phyloP scores from a whole-genome alignment of 805 yeast species.

The Candida boleticola region DNA sequence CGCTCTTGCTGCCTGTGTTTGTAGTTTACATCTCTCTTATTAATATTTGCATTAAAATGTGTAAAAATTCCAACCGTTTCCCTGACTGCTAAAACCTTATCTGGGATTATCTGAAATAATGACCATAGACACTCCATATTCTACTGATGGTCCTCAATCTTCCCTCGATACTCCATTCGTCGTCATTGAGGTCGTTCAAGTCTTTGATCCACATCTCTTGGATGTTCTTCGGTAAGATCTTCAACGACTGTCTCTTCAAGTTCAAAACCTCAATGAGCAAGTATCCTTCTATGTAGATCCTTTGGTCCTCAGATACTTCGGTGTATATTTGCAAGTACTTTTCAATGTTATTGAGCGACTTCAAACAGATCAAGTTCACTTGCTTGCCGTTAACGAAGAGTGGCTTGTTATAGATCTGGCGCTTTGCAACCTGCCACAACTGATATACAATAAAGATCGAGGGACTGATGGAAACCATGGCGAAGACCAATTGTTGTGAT shows the following conservation, averaged over 20 bases:
- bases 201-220: conserved; percentile 60
- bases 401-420: conserved; percentile 25
- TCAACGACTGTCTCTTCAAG: conserved; percentile 48
- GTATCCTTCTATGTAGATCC: conserved; percentile 52
- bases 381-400: conserved; percentile 29
- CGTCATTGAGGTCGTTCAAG: conserved; percentile 54
- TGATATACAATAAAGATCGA: conserved; percentile 59
- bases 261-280: conserved; percentile 65
- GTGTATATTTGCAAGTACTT: conserved; percentile 39
- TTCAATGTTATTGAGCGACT: conserved; percentile 57
- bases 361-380: conserved; percentile 36
- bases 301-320: conserved; percentile 15
- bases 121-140: conserved; percentile 61
- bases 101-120: conserved; percentile 28
- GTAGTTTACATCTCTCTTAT: too few species aligned
- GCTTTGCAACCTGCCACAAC: conserved; percentile 25
- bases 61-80: too few species aligned
- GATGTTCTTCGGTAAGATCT: conserved; percentile 49
- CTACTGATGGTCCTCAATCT: conserved; percentile 52
- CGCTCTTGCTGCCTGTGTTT: too few species aligned
- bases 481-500: conserved; percentile 93
- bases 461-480: conserved; percentile 86
- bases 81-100: too few species aligned
- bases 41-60: too few species aligned
- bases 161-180: conserved; percentile 29